phyloP scores from a whole-genome alignment of 2,329 filamentous ascomycete genomes.

The Fusarium vanettenii region DNA sequence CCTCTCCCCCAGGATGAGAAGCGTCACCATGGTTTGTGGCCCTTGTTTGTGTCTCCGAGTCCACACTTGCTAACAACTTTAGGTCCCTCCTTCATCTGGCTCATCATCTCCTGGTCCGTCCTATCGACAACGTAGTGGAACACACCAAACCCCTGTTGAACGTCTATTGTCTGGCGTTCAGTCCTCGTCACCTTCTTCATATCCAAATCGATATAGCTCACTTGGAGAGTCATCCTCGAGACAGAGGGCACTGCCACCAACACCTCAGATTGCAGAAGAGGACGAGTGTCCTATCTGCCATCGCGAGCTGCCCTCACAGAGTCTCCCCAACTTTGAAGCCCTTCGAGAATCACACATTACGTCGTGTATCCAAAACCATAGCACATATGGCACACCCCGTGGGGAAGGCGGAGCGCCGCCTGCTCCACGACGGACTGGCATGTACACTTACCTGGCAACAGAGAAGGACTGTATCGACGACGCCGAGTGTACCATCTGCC shows the following conservation, averaged over 20 bases:
- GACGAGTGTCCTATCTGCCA: slow-evolving; percentile 86
- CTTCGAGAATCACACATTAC: slow-evolving; percentile 70
- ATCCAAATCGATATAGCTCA: slow-evolving; percentile 48
- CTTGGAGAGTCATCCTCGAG: slow-evolving; percentile 50
- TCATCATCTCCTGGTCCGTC: slow-evolving; percentile 41
- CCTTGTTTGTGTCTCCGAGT: not conserved
- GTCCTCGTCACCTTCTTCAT: slow-evolving; percentile 47
- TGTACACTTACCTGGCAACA: slow-evolving; percentile 73
- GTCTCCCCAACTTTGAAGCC: slow-evolving; percentile 63
- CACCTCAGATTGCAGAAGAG: slow-evolving; percentile 72
- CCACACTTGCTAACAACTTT: slow-evolving; percentile 7
- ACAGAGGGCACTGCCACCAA: slow-evolving; percentile 55
- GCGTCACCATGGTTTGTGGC: slow-evolving; percentile 62
- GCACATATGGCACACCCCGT: slow-evolving; percentile 57
- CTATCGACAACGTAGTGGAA: slow-evolving; percentile 45
- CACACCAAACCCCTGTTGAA: slow-evolving; percentile 51
- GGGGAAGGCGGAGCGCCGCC: slow-evolving; percentile 44
- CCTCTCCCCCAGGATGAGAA: slow-evolving; percentile 52
- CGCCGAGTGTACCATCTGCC: slow-evolving; percentile 75
- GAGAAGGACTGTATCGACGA: slow-evolving; percentile 77
- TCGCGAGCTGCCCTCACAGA: slow-evolving; percentile 71
- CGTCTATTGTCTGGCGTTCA: slow-evolving; percentile 54
- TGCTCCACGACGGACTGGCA: slow-evolving; percentile 63
- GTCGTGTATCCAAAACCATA: slow-evolving; percentile 67
- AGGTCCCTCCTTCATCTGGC: slow-evolving; percentile 32